These are phyloP conservation scores for Cladorrhinum sp. DNA, from an alignment of 2,329 filamentous ascomycete genomes.

Conservation along the genomic window DNA sequence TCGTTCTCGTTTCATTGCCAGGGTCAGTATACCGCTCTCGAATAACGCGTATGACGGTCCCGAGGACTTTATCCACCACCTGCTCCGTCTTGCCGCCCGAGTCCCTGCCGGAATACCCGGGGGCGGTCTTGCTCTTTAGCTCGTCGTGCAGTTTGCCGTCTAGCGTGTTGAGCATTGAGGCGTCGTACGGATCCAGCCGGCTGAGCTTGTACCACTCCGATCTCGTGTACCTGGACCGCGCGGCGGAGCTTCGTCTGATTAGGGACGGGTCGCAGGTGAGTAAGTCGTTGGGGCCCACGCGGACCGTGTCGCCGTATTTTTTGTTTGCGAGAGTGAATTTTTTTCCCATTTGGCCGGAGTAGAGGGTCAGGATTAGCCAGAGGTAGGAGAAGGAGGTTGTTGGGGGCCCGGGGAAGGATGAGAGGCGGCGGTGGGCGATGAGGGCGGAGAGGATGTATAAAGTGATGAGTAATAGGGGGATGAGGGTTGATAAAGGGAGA, in stretches of 20 bases:
- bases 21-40: not conserved
- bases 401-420: conserved; percentile 29
- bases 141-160: conserved; percentile 30
- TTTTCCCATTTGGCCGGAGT: conserved; percentile 28
- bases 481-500: not conserved
- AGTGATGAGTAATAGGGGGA: conserved; percentile 2
- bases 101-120: conserved; percentile 31
- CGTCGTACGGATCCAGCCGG: conserved; percentile 45
- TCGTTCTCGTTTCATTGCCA: not conserved
- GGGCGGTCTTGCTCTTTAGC: conserved; percentile 28
- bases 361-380: conserved; percentile 29
- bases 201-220: conserved; percentile 44
- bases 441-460: conserved; percentile 20
- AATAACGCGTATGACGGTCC: conserved; percentile 20
- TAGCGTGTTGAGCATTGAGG: conserved; percentile 47
- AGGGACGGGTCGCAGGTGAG: conserved; percentile 35
- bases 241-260: conserved; percentile 31
- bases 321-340: conserved; percentile 23
- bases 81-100: conserved; percentile 26
- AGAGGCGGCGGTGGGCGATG: conserved; percentile 24
- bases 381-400: conserved; percentile 34
- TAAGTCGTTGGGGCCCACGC: conserved; percentile 38
- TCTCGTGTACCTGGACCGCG: conserved; percentile 31
- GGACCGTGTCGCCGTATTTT: conserved; percentile 29
- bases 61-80: conserved; percentile 20